Base-by-base conservation (phyloP, 208 protist species). In the Porcisia deanei region DNA sequence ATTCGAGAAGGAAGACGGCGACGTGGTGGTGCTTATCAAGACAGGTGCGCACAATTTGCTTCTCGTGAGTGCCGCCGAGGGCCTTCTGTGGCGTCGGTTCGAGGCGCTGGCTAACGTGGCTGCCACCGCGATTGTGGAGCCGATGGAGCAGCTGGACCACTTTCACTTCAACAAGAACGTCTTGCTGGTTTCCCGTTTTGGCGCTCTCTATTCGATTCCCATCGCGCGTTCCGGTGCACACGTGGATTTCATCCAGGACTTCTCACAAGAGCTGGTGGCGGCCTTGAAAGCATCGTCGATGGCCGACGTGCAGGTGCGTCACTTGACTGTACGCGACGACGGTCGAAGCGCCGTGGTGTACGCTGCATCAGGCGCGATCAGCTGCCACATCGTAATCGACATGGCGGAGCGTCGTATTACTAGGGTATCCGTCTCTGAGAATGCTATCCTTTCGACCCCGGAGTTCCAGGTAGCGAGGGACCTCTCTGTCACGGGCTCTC, bases 91-190 rank as follows among this genome's bases (percentile, higher is more conserved):
- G 91, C 83, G 92, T 73, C 89, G 93, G 52, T 67, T 57, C 43
- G 93, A 97, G 65, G 91, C 87, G 4, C 84, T 97, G 7, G 78
- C 87, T 14, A 72, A 76, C 66, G 81, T 82, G 57, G 76, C 83
- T 22, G 87, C 80, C 20, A 83, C 80, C 57, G 65, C 88, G 20
- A 89, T 97, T 66, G 81, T 79, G 22, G 80, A 89, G 47, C 88
- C 85, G 20, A 64, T 81, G 61, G 76, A 52, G 43, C 18, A 66
- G 14, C 71, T 93, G 4, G 93, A 97, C 75, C 91, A 93, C 76
- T 96, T 97, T 67, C 81, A 89, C 58, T 94, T 97, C 68, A 90
- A 92, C 73, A 92, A 95, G 80, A 60, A 90, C 25, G 79, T 84
- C 8, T 70, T 96, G 8, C 70, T 88, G 20, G 82, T 85, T 54